Base-by-base conservation (phyloP, 2,329 filamentous ascomycete genomes). In the Thermoascus crustaceus region DNA sequence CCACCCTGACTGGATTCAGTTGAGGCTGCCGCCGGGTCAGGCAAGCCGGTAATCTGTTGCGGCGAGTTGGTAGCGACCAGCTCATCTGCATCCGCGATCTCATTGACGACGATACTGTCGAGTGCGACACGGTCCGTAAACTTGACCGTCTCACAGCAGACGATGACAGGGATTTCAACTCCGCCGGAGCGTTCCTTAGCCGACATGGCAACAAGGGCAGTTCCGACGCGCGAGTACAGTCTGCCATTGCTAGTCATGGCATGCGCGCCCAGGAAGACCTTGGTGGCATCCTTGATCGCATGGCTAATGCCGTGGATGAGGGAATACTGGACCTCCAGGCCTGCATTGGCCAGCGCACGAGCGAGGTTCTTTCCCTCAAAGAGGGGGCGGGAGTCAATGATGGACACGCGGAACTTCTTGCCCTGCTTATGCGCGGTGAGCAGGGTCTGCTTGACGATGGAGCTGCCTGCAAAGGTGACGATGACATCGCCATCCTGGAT, bases 171-270 rank as follows among this genome's bases (percentile, higher is more conserved):
- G 23, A 88, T 76, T 39, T 82, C 80, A 13, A 78, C 71, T 4
- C 62, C 63, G 22, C 62, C 61, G 9, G 55, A 54, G 22, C 60
- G 61, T 38, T 83, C 77, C 34, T 80, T 77, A 4, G 88, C 89
- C 26, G 82, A 78, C 68, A 91, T 82, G 11, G 89, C 88, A 7
- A 96, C 75, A 40, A 91, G 76, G 16, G 85, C 85, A 3, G 88
- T 94, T 41, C 91, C 91, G 7, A 86, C 78, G 13, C 87, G 78
- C 4, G 84, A 89, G 61, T 93, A 94, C 49, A 98, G 73, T 21
- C 85, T 76, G 5, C 91, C 91, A 60, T 96, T 96, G 48, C 85
- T 88, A 66, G 94, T 91, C 78, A 98, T 91, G 24, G 86, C 85
- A 57, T 95, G 88, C 4, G 88, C 87, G 8, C 87, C 88, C 1